These are phyloP conservation scores for Lepiota brunneoincarnata DNA, from an alignment of 768 basidiomycete species.

Conservation along the genomic window DNA sequence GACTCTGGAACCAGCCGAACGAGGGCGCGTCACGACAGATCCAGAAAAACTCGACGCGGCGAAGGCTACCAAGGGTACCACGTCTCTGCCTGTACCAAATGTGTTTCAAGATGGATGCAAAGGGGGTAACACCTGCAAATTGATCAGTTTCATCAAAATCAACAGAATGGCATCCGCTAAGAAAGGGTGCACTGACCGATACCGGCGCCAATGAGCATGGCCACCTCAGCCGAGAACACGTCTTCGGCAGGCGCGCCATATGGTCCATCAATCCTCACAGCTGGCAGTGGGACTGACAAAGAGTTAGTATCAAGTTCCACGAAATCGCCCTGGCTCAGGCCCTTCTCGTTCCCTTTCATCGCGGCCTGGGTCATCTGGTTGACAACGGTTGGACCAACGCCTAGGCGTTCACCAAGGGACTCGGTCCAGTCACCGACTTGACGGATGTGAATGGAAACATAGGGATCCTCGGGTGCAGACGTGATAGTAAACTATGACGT, in stretches of 20 bases:
- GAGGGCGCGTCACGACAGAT: constrained; percentile 91
- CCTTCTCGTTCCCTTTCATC: constrained; percentile 73
- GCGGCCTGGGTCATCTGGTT: constrained; percentile 76
- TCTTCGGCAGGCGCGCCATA: constrained; percentile 94
- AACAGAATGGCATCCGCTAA: neutral
- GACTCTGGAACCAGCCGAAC: constrained; percentile 95
- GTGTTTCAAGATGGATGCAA: constrained; percentile 92
- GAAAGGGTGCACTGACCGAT: constrained; percentile 56
- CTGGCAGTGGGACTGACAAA: constrained; percentile 55
- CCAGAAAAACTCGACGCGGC: constrained; percentile 95
- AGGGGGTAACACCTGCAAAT: constrained; percentile 79
- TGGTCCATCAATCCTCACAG: constrained; percentile 82
- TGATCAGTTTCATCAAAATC: neutral
- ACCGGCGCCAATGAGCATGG: constrained; percentile 90
- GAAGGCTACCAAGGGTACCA: constrained; percentile 73
- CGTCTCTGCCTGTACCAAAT: constrained; percentile 92
- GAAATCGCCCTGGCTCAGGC: constrained; percentile 68
- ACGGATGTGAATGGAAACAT: constrained; percentile 88
- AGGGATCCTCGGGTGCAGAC: constrained; percentile 92
- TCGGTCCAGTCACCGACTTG: constrained; percentile 91
- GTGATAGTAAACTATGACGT: constrained; percentile 82
- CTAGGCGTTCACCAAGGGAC: constrained; percentile 82
- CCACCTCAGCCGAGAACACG: constrained; percentile 82
- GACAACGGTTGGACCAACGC: constrained; percentile 74
- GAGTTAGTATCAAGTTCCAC: constrained; percentile 67